Conservation (phyloP, 2,329 filamentous ascomycete genomes). For the Penicillium verrucosum region DNA sequence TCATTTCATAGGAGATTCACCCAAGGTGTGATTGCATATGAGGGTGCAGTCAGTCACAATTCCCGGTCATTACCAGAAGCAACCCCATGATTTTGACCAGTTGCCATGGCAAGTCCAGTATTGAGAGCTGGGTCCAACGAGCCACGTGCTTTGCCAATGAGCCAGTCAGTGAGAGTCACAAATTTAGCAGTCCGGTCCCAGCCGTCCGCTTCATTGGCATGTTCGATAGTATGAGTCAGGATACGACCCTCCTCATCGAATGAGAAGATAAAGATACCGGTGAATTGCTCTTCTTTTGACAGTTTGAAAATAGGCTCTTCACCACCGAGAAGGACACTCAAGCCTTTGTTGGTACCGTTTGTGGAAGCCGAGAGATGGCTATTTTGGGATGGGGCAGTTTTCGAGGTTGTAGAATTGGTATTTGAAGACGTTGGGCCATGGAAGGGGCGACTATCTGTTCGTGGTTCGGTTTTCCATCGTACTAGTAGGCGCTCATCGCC, state of each 20-base stretch:
- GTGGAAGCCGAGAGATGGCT: conserved; percentile 26
- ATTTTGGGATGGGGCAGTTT: conserved; percentile 3
- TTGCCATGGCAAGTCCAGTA: conserved; percentile 30
- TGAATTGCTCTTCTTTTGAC: conserved; percentile 72
- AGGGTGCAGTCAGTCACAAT: neutral
- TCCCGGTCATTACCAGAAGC: neutral
- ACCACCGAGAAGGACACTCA: conserved; percentile 51
- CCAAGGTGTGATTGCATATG: neutral
- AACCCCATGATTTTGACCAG: conserved; percentile 18
- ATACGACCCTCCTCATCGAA: conserved; percentile 87
- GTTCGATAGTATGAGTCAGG: conserved; percentile 86
- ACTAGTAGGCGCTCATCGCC: conserved; percentile 78
- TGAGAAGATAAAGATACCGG: conserved; percentile 89
- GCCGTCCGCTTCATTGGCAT: conserved; percentile 76
- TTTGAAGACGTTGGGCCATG: conserved; percentile 10
- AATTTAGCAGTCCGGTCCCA: conserved; percentile 84
- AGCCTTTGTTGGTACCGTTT: conserved; percentile 38
- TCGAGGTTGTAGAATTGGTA: conserved; percentile 12
- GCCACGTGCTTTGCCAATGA: conserved; percentile 72
- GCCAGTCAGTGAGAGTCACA: conserved; percentile 90
- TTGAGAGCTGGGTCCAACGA: conserved; percentile 30
- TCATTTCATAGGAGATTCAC: neutral
- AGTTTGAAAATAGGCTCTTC: conserved; percentile 49
- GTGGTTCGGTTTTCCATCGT: conserved; percentile 70
- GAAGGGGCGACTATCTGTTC: conserved; percentile 26